Conservation (phyloP, 805 yeast species). For the Cyberlindnera mississippiensis region DNA sequence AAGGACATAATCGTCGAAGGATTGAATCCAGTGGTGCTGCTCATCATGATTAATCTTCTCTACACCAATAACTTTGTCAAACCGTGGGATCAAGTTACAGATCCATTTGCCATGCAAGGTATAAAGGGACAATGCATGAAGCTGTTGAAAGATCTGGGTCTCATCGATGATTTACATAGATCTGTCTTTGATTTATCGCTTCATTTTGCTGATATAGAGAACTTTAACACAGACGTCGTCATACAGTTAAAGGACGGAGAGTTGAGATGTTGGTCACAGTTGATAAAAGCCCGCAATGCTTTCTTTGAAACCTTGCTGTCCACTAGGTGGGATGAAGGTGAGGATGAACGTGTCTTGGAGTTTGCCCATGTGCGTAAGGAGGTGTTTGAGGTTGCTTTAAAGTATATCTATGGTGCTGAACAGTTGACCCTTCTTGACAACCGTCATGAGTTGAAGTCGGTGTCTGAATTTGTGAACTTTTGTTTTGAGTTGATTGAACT, state of each 20-base stretch:
- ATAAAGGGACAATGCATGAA: constrained; percentile 10
- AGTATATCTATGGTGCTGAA: constrained; percentile 54
- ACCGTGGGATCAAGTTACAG: constrained; percentile 39
- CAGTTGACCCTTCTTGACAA: constrained; percentile 37
- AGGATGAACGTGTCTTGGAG: constrained; percentile 26
- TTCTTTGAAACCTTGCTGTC: constrained; percentile 61
- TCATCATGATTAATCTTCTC: constrained; percentile 43
- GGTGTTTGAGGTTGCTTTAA: constrained; percentile 47
- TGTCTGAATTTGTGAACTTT: constrained; percentile 44
- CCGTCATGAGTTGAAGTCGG: constrained; percentile 25
- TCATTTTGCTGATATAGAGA: constrained; percentile 7
- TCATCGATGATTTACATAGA: constrained; percentile 18
- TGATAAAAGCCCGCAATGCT: constrained; percentile 54
- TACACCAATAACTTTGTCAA: constrained; percentile 45
- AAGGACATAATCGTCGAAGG: constrained; percentile 24
- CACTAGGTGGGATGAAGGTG: constrained; percentile 44
- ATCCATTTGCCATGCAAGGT: background rate
- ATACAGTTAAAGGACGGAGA: constrained; percentile 46
- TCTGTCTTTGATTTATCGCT: constrained; percentile 1
- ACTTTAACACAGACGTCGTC: constrained; percentile 35
- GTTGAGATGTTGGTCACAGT: constrained; percentile 42
- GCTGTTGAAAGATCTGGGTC: constrained; percentile 11
- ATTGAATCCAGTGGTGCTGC: constrained; percentile 25
- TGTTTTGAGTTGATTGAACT: constrained; percentile 56
- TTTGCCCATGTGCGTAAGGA: constrained; percentile 39